A percentile compares a stretch with the other conserved stretches of the same genome.
phyloP scores from a whole-genome alignment of 805 yeast genomes.

The Priceomyces medius region DNA sequence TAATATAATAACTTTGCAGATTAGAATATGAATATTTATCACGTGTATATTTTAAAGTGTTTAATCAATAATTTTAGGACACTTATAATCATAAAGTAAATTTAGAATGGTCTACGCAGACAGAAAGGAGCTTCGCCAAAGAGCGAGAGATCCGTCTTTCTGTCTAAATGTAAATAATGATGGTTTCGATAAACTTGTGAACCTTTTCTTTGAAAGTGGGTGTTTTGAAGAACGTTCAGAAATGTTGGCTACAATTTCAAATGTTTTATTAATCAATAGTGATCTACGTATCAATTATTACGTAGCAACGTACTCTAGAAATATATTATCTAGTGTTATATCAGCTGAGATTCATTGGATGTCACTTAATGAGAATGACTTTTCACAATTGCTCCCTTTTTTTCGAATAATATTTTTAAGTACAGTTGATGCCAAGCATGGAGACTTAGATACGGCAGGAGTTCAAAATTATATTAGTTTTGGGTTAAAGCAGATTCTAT shows the following conservation, averaged over 20 bases:
- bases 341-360: conserved; percentile 6
- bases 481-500: conserved; percentile 3
- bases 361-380: conserved; percentile 1
- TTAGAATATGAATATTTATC: not conserved
- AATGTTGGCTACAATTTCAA: conserved; percentile 23
- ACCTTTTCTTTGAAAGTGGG: conserved; percentile 1
- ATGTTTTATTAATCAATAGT: conserved; percentile 25
- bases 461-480: conserved; percentile 12
- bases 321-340: conserved; percentile 6
- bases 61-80: too few relatives aligned
- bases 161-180: conserved; percentile 22
- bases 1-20: not conserved
- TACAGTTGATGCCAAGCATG: conserved; percentile 20
- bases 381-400: conserved; percentile 18
- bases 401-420: conserved; percentile 25
- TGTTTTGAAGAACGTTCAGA: conserved; percentile 10
- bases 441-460: conserved; percentile 2
- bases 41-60: too few relatives aligned
- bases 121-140: conserved; percentile 11
- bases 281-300: conserved; percentile 18
- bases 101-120: conserved; percentile 4
- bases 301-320: conserved; percentile 17
- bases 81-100: not conserved
- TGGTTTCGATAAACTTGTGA: conserved; percentile 75
- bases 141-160: conserved; percentile 12